phyloP scores from a whole-genome alignment of 164 flowering plant species.

The Nymphaea thermarum region DNA sequence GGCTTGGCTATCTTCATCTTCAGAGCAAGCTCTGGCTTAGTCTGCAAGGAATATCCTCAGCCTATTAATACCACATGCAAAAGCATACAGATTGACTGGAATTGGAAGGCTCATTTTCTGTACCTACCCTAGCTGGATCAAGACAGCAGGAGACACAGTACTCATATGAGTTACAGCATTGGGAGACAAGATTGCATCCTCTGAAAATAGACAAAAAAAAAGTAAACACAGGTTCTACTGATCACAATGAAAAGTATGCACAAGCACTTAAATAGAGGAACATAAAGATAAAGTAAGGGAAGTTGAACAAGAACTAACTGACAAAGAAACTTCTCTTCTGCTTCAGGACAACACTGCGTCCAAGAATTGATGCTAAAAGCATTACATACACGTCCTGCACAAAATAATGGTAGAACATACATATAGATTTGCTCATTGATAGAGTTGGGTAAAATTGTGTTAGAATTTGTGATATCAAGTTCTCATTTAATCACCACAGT shows the following conservation, averaged over 20 bases:
- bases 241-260: not conserved
- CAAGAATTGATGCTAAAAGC: constrained; percentile 55
- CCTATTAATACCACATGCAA: not conserved
- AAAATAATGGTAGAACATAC: not conserved
- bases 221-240: not conserved
- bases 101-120: not conserved
- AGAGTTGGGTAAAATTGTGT: too few relatives aligned
- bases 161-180: constrained; percentile 90
- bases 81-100: not conserved
- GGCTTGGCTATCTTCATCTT: constrained; percentile 78
- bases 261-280: not conserved
- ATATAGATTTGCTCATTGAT: not conserved
- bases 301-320: constrained; percentile 52
- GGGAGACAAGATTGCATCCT: constrained; percentile 78
- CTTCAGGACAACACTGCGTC: constrained; percentile 70
- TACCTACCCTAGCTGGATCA: constrained; percentile 48
- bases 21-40: constrained; percentile 39
- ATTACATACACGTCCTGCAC: constrained; percentile 76
- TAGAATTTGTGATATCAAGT: too few relatives aligned
- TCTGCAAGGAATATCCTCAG: constrained; percentile 27
- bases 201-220: constrained; percentile 25
- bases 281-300: not conserved
- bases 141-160: constrained; percentile 93
- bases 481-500: too few relatives aligned
- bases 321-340: constrained; percentile 70